A percentile compares a stretch with the other conserved stretches of the same genome.
Evolutionary conservation across 305 asterid genomes (phyloP).

Genomic region (Fraxinus albicans): DNA sequence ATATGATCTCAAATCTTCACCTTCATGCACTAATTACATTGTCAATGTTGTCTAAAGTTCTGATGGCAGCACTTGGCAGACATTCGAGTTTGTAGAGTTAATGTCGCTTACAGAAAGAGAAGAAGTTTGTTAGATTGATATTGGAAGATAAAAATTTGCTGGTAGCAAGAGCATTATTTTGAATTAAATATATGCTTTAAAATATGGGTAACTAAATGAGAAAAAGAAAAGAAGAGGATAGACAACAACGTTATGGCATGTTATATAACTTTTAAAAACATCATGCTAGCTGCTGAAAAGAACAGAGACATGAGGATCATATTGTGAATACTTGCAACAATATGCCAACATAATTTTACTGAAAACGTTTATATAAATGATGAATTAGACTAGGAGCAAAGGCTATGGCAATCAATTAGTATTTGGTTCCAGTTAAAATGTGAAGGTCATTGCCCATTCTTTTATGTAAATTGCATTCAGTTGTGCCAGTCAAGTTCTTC

Average conservation of each 20-base stretch:
- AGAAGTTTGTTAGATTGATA: neutral
- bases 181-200: neutral
- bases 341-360: neutral
- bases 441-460: slow-evolving; percentile 7
- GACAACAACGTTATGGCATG: neutral
- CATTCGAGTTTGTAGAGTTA: neutral
- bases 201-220: neutral
- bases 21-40: neutral
- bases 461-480: neutral
- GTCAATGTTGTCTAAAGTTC: neutral
- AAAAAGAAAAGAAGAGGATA: neutral
- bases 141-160: neutral
- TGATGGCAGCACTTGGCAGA: neutral
- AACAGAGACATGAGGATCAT: neutral
- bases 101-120: neutral
- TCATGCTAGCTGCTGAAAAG: neutral
- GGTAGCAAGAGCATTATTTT: neutral
- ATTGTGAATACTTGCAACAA: neutral
- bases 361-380: too few relatives aligned
- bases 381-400: neutral
- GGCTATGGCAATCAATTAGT: neutral
- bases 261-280: neutral
- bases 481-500: neutral
- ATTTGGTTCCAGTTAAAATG: neutral
- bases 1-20: neutral